Percentiles rank a stretch among this genome's conserved stretches.
phyloP scores from a whole-genome alignment of 352 stramenopile species.

The Phytopythium oedochilum region DNA sequence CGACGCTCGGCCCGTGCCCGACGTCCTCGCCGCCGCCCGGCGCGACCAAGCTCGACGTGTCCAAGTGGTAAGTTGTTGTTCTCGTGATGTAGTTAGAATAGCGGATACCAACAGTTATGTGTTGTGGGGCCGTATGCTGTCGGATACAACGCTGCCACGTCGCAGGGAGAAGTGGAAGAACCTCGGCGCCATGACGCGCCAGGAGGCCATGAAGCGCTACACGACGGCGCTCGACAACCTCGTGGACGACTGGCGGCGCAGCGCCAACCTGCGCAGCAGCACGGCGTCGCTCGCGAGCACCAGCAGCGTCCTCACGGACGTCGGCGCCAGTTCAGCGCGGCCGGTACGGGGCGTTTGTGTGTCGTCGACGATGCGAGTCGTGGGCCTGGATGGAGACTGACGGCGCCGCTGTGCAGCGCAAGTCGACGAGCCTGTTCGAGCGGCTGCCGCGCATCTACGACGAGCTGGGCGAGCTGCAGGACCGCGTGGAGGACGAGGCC shows the following conservation, averaged over 20 bases:
- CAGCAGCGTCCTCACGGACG: conserved; percentile 5
- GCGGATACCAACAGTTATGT: neutral
- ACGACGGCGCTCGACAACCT: conserved; percentile 71
- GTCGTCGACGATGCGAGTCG: too few species aligned
- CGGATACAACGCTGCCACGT: neutral
- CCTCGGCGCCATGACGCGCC: conserved; percentile 57
- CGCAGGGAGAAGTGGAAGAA: conserved; percentile 70
- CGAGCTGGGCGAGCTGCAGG: conserved; percentile 58
- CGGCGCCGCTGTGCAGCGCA: neutral
- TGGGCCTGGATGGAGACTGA: too few species aligned
- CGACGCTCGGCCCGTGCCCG: conserved; percentile 52
- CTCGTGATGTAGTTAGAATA: too few species aligned
- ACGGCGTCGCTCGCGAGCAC: conserved; percentile 6
- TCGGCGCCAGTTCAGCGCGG: neutral
- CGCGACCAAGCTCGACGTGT: conserved; percentile 46
- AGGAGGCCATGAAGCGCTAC: conserved; percentile 80
- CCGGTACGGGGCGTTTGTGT: neutral
- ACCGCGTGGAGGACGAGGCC: conserved; percentile 62
- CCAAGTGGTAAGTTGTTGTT: conserved; percentile 38
- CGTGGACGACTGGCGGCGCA: conserved; percentile 78
- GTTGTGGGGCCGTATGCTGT: too few species aligned
- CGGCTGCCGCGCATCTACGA: conserved; percentile 60
- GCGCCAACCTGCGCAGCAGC: conserved; percentile 30
- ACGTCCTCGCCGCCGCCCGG: conserved; percentile 22
- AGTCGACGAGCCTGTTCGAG: conserved; percentile 60